phyloP scores from a whole-genome alignment of 2,329 filamentous ascomycete species.

The Aspergillus novofumigatus region DNA sequence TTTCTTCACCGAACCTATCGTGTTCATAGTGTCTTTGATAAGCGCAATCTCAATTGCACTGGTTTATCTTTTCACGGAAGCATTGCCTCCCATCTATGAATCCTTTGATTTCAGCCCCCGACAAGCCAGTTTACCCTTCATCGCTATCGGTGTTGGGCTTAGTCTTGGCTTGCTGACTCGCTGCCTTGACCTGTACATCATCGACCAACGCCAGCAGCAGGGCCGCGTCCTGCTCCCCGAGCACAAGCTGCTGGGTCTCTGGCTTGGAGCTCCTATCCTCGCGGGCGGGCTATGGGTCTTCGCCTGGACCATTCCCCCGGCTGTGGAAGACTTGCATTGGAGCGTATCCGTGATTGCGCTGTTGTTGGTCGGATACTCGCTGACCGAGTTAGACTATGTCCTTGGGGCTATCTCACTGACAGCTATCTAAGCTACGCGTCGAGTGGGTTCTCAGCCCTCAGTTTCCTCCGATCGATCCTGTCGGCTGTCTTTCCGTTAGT shows the following conservation, averaged over 20 bases:
- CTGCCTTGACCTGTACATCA: constrained; percentile 36
- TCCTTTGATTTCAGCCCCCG: constrained; percentile 28
- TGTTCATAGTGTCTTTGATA: constrained; percentile 42
- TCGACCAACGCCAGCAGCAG: constrained; percentile 20
- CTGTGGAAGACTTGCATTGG: constrained; percentile 30
- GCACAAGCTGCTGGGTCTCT: constrained; percentile 47
- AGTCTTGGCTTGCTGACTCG: constrained; percentile 39
- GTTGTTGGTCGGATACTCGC: constrained; percentile 42
- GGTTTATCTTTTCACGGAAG: constrained; percentile 49
- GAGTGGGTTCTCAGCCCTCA: constrained; percentile 40
- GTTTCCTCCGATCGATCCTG: constrained; percentile 35
- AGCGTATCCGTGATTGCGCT: constrained; percentile 38
- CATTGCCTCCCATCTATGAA: constrained; percentile 38
- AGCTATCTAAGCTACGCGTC: constrained; percentile 42
- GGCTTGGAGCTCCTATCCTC: constrained; percentile 42
- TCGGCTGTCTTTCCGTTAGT: constrained; percentile 40
- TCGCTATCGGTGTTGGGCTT: constrained; percentile 38
- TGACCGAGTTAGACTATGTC: constrained; percentile 43
- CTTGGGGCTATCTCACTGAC: constrained; percentile 43
- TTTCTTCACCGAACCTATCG: constrained; percentile 46
- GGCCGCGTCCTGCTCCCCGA: constrained; percentile 34
- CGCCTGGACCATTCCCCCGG: constrained; percentile 45
- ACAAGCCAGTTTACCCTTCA: constrained; percentile 36
- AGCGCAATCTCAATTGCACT: constrained; percentile 42
- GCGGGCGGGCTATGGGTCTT: constrained; percentile 46